Percentiles rank a stretch among this genome's conserved stretches.
Conservation (phyloP, 306 rosid genomes). For the Crataegus laevigata region DNA sequence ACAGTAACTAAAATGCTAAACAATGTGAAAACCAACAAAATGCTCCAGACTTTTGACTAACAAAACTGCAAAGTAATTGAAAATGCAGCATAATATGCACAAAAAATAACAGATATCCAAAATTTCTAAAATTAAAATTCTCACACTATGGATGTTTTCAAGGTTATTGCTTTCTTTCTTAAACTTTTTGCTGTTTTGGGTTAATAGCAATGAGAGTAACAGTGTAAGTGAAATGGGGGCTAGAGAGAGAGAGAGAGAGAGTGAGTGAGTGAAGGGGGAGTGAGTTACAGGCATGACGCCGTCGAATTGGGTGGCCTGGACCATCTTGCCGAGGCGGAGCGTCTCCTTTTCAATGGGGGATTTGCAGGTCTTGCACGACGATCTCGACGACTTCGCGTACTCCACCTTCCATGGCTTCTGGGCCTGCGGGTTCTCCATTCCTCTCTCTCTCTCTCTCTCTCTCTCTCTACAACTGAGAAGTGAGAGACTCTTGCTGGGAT, state of each 20-base stretch:
- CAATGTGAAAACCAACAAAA: background rate
- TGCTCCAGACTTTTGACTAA: background rate
- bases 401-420: conserved; percentile 87
- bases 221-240: background rate
- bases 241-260: background rate
- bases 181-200: background rate
- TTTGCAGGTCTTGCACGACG: conserved; percentile 88
- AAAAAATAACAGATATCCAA: background rate
- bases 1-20: background rate
- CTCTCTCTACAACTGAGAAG: background rate
- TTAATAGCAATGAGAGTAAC: background rate
- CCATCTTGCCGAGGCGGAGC: conserved; percentile 94
- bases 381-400: conserved; percentile 83
- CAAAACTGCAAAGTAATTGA: too few relatives aligned
- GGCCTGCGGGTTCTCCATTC: conserved; percentile 60
- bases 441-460: background rate
- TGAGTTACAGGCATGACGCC: conserved; percentile 78
- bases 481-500: background rate
- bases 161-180: background rate
- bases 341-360: conserved; percentile 50
- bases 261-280: background rate
- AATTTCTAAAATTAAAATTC: background rate
- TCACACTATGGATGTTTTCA: background rate
- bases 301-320: conserved; percentile 80
- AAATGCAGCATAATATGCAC: background rate